Conservation (phyloP, 768 basidiomycete genomes). For the Sporobolomyces roseus region DNA sequence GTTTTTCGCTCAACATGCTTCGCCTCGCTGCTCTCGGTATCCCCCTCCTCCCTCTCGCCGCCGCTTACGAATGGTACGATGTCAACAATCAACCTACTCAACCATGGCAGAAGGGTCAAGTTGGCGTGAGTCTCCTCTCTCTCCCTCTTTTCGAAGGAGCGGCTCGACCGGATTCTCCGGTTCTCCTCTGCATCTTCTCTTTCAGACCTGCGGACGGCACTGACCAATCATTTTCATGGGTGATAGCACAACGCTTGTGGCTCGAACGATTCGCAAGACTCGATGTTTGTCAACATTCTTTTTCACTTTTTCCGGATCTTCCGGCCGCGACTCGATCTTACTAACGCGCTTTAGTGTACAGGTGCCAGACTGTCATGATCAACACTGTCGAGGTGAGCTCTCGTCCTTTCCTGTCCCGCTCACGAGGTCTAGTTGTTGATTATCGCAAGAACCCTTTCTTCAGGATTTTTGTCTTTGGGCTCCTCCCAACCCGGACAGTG, state of each 20-base stretch:
- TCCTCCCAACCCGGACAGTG: constrained; percentile 7
- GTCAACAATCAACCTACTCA: constrained; percentile 16
- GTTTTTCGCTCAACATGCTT: constrained; percentile 7
- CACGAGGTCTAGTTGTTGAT: background rate
- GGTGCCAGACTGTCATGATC: constrained; percentile 34
- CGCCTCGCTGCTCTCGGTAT: background rate
- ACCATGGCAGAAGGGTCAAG: constrained; percentile 12
- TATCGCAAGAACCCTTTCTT: background rate
- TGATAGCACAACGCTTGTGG: constrained; percentile 55
- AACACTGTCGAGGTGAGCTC: constrained; percentile 29
- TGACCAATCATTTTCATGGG: background rate
- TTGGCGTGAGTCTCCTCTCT: constrained; percentile 10
- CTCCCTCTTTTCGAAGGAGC: no score
- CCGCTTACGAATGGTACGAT: constrained; percentile 10
- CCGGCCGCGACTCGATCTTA: background rate
- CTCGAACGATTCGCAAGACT: constrained; percentile 56
- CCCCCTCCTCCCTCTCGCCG: constrained; percentile 20
- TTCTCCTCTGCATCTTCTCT: background rate
- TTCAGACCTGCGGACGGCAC: no score
- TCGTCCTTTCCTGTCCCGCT: no score
- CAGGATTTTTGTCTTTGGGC: constrained; percentile 38
- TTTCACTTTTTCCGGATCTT: background rate
- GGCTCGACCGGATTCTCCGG: no score
- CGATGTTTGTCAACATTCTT: constrained; percentile 50
- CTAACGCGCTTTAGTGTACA: background rate